Evolutionary conservation across 805 yeast genomes (phyloP), one percentile per base, ranked within the genome.

Genomic region (Clavispora asparagi): DNA sequence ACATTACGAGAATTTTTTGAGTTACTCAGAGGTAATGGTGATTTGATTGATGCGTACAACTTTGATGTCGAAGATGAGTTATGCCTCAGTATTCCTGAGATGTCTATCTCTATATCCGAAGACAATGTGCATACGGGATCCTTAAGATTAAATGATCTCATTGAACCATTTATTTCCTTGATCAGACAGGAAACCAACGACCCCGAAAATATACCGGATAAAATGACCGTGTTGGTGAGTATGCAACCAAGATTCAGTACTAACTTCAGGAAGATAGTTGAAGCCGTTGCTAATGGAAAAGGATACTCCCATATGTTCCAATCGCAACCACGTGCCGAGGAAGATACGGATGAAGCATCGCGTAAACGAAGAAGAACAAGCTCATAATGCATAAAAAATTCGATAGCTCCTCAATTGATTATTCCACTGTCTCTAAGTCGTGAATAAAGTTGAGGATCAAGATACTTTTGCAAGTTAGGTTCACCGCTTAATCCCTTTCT

Each of bases 401-500:
- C 19, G 17, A 12, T 12, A 17, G 7, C 46, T 7, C 25, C 32
- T 39, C 25, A 47, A 44, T 33, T 47, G 14, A 60, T 49, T 7
- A 61, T 40, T 0, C 84, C 86, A 38, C 73, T 67, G 35, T 74
- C 78, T 48, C 67, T 66, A 54, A 89, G 63, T 51, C 78, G 77
- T 7, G 70, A 68, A 52, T 74, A 78, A 16, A 87, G 64, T 1
- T 78, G 84, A 1, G 67, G 64, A 43, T 85, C 95, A 26, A 91
- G 76, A 57, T 83, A 88, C 53, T 81, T 81, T 41, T 76, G 73
- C 41, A 91, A 59, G 2, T 74, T 73, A 12, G 62, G 61, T 49
- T 85, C 95, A 12, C 83, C 87, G 7, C 81, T 74, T 31, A 92
- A 65, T 0, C 97, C 98, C 61, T 90, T 92, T 56, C 97, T 77